phyloP scores from a whole-genome alignment of 108 stramenopile genomes.

The Chaetoceros muelleri region DNA sequence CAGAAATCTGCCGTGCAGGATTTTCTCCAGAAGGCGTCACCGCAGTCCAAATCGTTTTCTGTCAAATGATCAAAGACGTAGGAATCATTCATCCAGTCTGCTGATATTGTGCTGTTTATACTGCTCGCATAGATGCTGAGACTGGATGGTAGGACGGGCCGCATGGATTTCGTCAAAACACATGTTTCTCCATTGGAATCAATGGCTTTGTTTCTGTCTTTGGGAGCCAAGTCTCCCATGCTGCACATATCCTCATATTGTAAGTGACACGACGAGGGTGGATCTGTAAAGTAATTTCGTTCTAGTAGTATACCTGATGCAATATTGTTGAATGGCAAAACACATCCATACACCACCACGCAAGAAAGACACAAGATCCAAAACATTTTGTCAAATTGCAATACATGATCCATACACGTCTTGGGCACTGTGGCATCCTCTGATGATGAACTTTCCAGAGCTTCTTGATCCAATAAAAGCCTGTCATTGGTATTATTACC shows the following conservation, averaged over 20 bases:
- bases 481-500: too few species aligned
- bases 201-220: slow-evolving; percentile 10
- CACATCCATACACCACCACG: slow-evolving; percentile 52
- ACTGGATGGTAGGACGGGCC: slow-evolving; percentile 11
- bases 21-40: slow-evolving; percentile 28
- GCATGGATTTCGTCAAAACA: slow-evolving; percentile 1
- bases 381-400: slow-evolving; percentile 11
- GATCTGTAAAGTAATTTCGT: slow-evolving; percentile 27
- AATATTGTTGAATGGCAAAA: slow-evolving; percentile 61
- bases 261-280: slow-evolving; percentile 19
- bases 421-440: too few species aligned
- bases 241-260: slow-evolving; percentile 23
- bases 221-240: slow-evolving; percentile 13
- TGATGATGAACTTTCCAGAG: background rate
- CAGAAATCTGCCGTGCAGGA: slow-evolving; percentile 38
- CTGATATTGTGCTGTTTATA: background rate
- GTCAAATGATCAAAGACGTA: slow-evolving; percentile 16
- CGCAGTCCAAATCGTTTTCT: slow-evolving; percentile 30
- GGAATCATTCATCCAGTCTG: slow-evolving; percentile 9
- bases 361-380: slow-evolving; percentile 50
- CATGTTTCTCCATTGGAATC: slow-evolving; percentile 14
- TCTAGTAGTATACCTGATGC: slow-evolving; percentile 46
- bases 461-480: background rate
- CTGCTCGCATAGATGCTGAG: slow-evolving; percentile 2
- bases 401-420: background rate